These are phyloP conservation scores for Penicillium diatomitis DNA, from an alignment of 495 filamentous ascomycete species.

Conservation along the genomic window DNA sequence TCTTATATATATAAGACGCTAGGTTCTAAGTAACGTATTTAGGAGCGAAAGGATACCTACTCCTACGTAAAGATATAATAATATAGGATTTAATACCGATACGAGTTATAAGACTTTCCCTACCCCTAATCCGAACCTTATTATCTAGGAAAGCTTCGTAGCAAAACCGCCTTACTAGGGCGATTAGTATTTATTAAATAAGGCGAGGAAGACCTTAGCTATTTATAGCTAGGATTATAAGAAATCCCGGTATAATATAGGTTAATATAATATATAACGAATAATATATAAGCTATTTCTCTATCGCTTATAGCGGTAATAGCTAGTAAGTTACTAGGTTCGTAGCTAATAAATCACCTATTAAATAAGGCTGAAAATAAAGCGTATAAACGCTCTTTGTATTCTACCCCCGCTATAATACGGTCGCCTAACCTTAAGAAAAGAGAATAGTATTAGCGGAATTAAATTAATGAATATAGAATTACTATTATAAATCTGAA, in stretches of 20 bases:
- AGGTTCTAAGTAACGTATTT: constrained; percentile 1
- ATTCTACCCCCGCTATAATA: not conserved
- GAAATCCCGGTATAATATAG: not conserved
- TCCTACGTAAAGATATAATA: not conserved
- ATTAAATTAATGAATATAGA: not conserved
- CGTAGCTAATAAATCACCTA: not conserved
- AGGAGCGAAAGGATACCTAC: not conserved
- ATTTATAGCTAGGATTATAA: not conserved
- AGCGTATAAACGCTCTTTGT: not conserved
- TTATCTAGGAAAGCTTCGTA: not conserved
- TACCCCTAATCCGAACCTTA: not conserved
- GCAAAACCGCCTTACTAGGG: not conserved
- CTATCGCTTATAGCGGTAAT: not conserved
- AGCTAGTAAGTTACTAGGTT: not conserved
- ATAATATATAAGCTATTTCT: not conserved
- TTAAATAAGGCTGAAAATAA: not conserved
- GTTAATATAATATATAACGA: not conserved
- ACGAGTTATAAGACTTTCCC: not conserved
- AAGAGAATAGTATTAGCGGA: not conserved
- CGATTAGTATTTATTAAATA: not conserved
- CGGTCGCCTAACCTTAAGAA: not conserved
- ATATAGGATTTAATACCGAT: not conserved
- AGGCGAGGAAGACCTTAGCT: not conserved
- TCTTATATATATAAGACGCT: not conserved
- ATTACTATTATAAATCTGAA: not conserved